A percentile compares a stretch with the other conserved stretches of the same genome.
These are phyloP conservation scores for Primulina tabacum DNA, from an alignment of 257 asterid species.

Conservation along the genomic window DNA sequence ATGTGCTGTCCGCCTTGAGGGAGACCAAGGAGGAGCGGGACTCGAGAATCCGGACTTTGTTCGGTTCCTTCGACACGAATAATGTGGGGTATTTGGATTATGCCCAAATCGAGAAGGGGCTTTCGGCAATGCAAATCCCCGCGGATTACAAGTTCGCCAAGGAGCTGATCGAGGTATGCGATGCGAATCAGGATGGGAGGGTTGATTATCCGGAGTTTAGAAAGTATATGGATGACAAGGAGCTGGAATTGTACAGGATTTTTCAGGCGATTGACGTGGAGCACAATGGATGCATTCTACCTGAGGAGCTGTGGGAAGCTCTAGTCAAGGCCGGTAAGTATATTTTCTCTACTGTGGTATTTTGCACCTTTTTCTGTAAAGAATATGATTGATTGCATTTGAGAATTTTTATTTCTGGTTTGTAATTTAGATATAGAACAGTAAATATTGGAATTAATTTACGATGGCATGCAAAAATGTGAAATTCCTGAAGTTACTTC, in stretches of 20 bases:
- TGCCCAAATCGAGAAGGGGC: slow-evolving; percentile 70
- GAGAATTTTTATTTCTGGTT: neutral
- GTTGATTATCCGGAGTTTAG: slow-evolving; percentile 90
- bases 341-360: neutral
- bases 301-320: slow-evolving; percentile 98
- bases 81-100: slow-evolving; percentile 75
- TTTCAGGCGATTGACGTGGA: slow-evolving; percentile 96
- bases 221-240: slow-evolving; percentile 97
- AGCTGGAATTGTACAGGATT: slow-evolving; percentile 83
- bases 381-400: neutral
- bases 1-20: slow-evolving; percentile 74
- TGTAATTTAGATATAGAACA: neutral
- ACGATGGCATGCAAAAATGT: neutral
- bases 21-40: slow-evolving; percentile 88
- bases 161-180: slow-evolving; percentile 84
- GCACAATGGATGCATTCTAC: slow-evolving; percentile 90
- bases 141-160: slow-evolving; percentile 91
- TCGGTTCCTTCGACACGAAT: slow-evolving; percentile 69
- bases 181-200: slow-evolving; percentile 84
- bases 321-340: slow-evolving; percentile 70
- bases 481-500: neutral
- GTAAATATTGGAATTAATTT: neutral
- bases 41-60: slow-evolving; percentile 62
- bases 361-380: slow-evolving; percentile 1
- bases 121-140: slow-evolving; percentile 88